These are phyloP conservation scores for Beauveria varroae DNA, from an alignment of 2,329 filamentous ascomycete genomes.

Conservation along the genomic window DNA sequence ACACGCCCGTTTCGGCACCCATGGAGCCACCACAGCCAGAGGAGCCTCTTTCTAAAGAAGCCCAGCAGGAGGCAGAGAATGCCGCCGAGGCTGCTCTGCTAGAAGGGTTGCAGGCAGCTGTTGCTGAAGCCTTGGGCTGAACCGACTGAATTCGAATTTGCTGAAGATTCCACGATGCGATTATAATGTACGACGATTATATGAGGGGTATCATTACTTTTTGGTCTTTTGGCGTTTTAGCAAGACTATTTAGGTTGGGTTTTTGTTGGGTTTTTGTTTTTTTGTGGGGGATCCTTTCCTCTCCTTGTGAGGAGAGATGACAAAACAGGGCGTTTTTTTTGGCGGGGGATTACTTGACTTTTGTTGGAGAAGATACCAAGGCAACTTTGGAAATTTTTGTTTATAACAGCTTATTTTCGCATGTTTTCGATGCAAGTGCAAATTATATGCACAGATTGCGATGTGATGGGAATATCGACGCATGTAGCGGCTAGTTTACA, in stretches of 20 bases:
- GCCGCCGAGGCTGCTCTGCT: slow-evolving; percentile 27
- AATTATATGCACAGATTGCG: too few relatives aligned
- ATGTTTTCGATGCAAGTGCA: too few relatives aligned
- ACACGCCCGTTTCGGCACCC: slow-evolving; percentile 8
- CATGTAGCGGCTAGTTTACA: too few relatives aligned
- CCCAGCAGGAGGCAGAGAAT: slow-evolving; percentile 23
- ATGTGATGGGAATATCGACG: too few relatives aligned
- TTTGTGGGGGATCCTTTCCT: neutral
- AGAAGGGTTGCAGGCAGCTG: slow-evolving; percentile 27
- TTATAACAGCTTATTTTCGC: neutral
- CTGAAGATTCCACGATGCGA: neutral
- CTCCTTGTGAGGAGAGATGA: neutral
- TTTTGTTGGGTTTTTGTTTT: neutral
- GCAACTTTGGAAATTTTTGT: neutral
- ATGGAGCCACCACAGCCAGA: slow-evolving; percentile 17
- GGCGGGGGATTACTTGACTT: neutral
- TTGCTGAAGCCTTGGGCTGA: slow-evolving; percentile 20
- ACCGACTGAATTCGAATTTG: neutral
- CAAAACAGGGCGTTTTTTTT: neutral
- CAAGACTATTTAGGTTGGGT: neutral
- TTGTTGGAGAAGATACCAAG: slow-evolving; percentile 5
- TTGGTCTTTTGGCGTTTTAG: neutral
- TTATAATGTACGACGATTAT: neutral
- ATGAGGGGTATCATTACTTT: neutral
- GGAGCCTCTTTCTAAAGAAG: slow-evolving; percentile 18